These are phyloP conservation scores for Petunia hybrid DNA, from an alignment of 305 asterid species.

Conservation along the genomic window DNA sequence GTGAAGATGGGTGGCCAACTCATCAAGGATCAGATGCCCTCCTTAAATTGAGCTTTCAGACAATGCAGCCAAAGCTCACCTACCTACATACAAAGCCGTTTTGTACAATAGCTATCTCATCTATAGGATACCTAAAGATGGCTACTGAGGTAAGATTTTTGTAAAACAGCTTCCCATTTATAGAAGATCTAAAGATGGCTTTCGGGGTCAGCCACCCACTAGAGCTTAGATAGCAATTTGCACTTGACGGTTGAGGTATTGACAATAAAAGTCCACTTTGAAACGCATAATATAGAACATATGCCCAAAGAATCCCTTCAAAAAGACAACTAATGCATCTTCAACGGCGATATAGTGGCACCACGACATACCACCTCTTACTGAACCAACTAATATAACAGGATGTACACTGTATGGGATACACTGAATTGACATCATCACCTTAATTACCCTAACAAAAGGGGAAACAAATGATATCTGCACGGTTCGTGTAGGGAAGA, in stretches of 20 bases:
- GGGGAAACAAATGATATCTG: slow-evolving; percentile 9
- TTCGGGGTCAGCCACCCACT: background rate
- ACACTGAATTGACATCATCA: background rate
- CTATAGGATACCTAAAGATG: slow-evolving; percentile 20
- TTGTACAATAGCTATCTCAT: slow-evolving; percentile 1
- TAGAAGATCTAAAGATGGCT: slow-evolving; percentile 21
- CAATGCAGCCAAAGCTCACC: background rate
- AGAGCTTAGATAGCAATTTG: slow-evolving; percentile 3
- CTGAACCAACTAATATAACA: slow-evolving; percentile 25
- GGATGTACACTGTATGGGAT: background rate
- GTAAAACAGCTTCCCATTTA: slow-evolving; percentile 7
- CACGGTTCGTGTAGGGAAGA: background rate
- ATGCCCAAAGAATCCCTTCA: slow-evolving; percentile 25
- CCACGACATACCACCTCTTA: slow-evolving; percentile 3
- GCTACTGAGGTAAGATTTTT: background rate
- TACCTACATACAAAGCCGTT: background rate
- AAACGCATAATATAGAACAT: background rate
- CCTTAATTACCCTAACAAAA: slow-evolving; percentile 24
- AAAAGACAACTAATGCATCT: background rate
- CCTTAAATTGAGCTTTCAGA: slow-evolving; percentile 22
- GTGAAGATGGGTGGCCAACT: slow-evolving; percentile 17
- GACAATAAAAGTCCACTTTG: background rate
- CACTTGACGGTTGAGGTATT: background rate
- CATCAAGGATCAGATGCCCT: slow-evolving; percentile 16
- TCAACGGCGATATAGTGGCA: background rate